Evolutionary conservation across 495 filamentous ascomycete genomes (phyloP), one percentile per base, ranked within the genome.

Genomic region (Xylaria bambusicola): DNA sequence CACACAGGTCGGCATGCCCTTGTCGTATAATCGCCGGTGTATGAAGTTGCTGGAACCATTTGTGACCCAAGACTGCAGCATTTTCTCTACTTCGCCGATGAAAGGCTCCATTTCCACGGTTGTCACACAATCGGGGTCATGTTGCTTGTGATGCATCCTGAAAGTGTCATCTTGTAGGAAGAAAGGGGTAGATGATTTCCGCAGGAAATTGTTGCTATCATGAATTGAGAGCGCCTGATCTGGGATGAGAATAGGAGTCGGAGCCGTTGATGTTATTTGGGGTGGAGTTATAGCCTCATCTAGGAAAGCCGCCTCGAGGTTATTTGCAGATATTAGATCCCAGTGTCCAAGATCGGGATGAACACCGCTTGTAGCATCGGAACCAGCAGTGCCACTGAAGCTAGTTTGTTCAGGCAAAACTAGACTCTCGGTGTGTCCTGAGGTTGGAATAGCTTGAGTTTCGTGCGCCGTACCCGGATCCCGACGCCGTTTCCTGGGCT

Each of bases 11-110:
- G 77, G 74, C 24, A 76, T 59, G 20, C 53, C 51, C 4, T 44
- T 54, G 5, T 57, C 40, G 49, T 76, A 77, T 6, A 78, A 49
- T n/a, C 66, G 67, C 4, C 61, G 65, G 54, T 82, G 79, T 9
- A 79, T 70, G 41, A 80, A 71, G 17, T 63, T 56, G 36, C 54
- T 69, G 49, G 61, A 62, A 6, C 70, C 71, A 5, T 62, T 52
- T 1, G 29, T 51, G 13, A 60, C 55, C 69, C 69, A 75, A 18
- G 17, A 44, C 12, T 29, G 57, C 42, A 64, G 38, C 71, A 64
- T 69, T 9, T n/a, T 21, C 24, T 69, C 60, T 12, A 73, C 56
- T 40, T 45, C 56, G 15, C 48, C 24, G n/a, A 73, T 60, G 50
- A 64, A 71, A 12, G 65, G 54, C n/a, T 65, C 56, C 27, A 67